Evolutionary conservation across 441 rosid species (phyloP).

Genomic region (Lepidium campestre): DNA sequence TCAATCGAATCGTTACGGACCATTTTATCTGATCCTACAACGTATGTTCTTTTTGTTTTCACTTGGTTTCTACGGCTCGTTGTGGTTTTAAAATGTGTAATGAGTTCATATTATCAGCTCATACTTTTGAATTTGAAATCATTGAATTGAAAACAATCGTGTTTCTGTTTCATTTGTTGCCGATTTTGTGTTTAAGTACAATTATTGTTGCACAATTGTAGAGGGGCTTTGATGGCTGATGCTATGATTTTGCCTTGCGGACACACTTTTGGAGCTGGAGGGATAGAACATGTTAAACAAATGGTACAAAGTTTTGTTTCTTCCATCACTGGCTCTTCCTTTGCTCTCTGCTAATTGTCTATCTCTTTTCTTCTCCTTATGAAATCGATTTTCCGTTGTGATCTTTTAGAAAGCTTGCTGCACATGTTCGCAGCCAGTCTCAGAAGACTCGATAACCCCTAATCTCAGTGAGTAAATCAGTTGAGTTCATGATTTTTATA

Average conservation of each 20-base stretch:
- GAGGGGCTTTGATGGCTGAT: constrained; percentile 87
- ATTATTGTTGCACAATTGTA: constrained; percentile 16
- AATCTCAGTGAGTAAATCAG: constrained; percentile 29
- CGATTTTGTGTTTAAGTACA: too few species aligned
- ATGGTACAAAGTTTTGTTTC: constrained; percentile 30
- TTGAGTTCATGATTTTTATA: neutral
- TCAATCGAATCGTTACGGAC: constrained; percentile 72
- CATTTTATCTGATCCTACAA: constrained; percentile 71
- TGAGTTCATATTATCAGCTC: neutral
- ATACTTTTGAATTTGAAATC: neutral
- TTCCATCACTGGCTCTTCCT: neutral
- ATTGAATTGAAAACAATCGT: neutral
- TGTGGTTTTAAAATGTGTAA: neutral
- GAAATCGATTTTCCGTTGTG: neutral
- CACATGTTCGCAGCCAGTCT: constrained; percentile 33
- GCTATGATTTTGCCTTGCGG: constrained; percentile 96
- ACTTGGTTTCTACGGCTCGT: neutral
- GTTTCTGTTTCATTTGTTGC: too few species aligned
- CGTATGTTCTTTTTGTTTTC: constrained; percentile 41
- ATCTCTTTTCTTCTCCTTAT: neutral
- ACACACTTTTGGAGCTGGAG: constrained; percentile 83
- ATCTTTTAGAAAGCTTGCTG: constrained; percentile 28
- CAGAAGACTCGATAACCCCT: constrained; percentile 30
- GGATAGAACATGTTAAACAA: constrained; percentile 64
- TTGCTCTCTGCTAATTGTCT: neutral